A percentile compares a stretch with the other conserved stretches of the same genome.
These are phyloP conservation scores for Diaporthe citrichinensis DNA, from an alignment of 2,329 filamentous ascomycete species.

Conservation along the genomic window DNA sequence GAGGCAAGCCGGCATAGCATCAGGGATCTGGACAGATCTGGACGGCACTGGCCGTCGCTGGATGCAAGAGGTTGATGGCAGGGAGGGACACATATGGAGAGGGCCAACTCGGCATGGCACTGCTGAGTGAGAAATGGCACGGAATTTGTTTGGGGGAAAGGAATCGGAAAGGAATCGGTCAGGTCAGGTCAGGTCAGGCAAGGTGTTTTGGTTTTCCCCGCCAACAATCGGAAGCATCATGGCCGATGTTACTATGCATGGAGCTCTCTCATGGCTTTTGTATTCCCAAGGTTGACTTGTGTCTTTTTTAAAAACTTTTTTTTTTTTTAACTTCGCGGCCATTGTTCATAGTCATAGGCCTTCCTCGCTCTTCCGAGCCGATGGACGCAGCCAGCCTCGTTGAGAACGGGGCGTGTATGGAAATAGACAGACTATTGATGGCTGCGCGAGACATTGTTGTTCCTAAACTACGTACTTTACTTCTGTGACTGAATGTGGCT, in stretches of 20 bases:
- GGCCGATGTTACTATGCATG: constrained; percentile 36
- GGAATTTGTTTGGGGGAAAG: constrained; percentile 8
- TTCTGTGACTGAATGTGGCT: neutral
- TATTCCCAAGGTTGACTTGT: constrained; percentile 22
- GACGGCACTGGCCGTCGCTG: constrained; percentile 15
- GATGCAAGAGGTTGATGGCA: neutral
- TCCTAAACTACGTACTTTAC: neutral
- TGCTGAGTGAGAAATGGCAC: constrained; percentile 13
- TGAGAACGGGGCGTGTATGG: constrained; percentile 2
- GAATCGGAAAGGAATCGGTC: constrained; percentile 27
- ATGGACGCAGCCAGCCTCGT: constrained; percentile 19
- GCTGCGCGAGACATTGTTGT: constrained; percentile 17
- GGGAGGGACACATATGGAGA: neutral
- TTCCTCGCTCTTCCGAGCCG: neutral
- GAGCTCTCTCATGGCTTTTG: constrained; percentile 35
- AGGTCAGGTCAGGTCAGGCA: constrained; percentile 10
- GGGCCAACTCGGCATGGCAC: constrained; percentile 1
- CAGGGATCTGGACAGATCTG: constrained; percentile 4
- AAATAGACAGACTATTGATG: constrained; percentile 24
- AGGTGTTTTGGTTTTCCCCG: constrained; percentile 31
- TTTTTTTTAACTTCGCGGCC: neutral
- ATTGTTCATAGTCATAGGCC: constrained; percentile 35
- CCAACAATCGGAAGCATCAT: constrained; percentile 37
- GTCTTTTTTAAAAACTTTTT: neutral
- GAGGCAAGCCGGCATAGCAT: constrained; percentile 27